A percentile compares a stretch with the other conserved stretches of the same genome.
Conservation (phyloP, 2,329 filamentous ascomycete species). For the Trichoderma oligosporum region DNA sequence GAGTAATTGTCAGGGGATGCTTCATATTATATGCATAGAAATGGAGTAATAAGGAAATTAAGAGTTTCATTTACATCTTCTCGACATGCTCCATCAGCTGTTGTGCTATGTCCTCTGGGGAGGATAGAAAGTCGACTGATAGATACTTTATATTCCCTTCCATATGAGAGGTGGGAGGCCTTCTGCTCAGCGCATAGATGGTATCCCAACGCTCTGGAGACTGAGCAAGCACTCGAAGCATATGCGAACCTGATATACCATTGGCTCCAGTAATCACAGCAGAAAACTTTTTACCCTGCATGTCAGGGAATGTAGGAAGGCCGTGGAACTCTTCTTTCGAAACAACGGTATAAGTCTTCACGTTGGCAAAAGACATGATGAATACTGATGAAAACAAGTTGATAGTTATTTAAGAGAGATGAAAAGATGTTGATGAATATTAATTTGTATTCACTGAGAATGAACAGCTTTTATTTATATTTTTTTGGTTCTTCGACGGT, state of each 20-base stretch:
- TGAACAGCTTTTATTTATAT: too few relatives aligned
- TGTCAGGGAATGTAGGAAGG: conserved; percentile 5
- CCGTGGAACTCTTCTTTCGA: conserved; percentile 7
- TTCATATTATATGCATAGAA: neutral
- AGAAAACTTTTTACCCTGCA: conserved; percentile 6
- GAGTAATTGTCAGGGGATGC: neutral
- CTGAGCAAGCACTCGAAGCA: conserved; percentile 8
- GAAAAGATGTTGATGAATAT: too few relatives aligned
- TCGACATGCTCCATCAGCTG: neutral
- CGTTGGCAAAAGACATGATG: neutral
- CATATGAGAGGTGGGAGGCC: neutral
- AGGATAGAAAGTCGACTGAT: conserved; percentile 1
- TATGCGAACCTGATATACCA: conserved; percentile 15
- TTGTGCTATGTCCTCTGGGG: conserved; percentile 4
- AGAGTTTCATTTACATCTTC: neutral
- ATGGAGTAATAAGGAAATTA: neutral
- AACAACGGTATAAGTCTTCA: neutral
- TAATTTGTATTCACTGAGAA: too few relatives aligned
- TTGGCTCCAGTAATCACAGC: conserved; percentile 20
- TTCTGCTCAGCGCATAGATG: conserved; percentile 14
- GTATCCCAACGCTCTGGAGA: conserved; percentile 14
- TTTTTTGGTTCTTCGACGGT: too few relatives aligned
- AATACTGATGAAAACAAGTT: too few relatives aligned
- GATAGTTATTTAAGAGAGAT: neutral
- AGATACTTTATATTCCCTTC: conserved; percentile 1